phyloP scores from a whole-genome alignment of 2,329 filamentous ascomycete genomes.

The Apiospora pterosperma region DNA sequence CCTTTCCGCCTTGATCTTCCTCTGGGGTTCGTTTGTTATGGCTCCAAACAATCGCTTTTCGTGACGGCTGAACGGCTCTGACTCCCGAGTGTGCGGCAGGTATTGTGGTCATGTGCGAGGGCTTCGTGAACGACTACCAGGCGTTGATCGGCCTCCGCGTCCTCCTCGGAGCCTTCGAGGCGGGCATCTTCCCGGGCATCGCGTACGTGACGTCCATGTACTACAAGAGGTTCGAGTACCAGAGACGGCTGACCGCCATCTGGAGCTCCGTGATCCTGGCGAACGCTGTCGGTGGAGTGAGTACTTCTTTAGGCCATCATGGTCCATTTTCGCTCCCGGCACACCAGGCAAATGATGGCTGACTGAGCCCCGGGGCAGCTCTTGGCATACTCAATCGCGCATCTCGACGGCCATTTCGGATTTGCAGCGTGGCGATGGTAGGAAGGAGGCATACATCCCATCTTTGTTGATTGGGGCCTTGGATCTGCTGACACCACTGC shows the following conservation, averaged over 20 bases:
- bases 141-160: conserved; percentile 23
- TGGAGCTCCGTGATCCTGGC: conserved; percentile 21
- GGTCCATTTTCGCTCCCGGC: conserved; percentile 77
- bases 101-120: conserved; percentile 23
- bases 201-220: conserved; percentile 31
- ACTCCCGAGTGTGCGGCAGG: too few species aligned
- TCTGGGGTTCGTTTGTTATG: not conserved
- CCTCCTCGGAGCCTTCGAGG: conserved; percentile 32
- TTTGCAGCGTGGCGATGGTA: conserved; percentile 47
- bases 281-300: conserved; percentile 48
- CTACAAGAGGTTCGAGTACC: conserved; percentile 30
- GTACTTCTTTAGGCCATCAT: conserved; percentile 67
- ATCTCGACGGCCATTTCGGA: conserved; percentile 39
- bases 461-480: too few species aligned
- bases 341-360: too few species aligned
- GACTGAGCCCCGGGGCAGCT: conserved; percentile 22
- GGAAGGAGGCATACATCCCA: not conserved
- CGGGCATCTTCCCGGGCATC: conserved; percentile 28
- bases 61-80: too few species aligned
- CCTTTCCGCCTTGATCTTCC: not conserved
- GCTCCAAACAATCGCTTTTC: too few species aligned
- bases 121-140: conserved; percentile 22
- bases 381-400: conserved; percentile 44
- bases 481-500: not conserved
- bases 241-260: conserved; percentile 16